A percentile compares a stretch with the other conserved stretches of the same genome.
Evolutionary conservation across 371 early-diverging fungal genomes (phyloP).

Genomic region (Nematocida sp.): DNA sequence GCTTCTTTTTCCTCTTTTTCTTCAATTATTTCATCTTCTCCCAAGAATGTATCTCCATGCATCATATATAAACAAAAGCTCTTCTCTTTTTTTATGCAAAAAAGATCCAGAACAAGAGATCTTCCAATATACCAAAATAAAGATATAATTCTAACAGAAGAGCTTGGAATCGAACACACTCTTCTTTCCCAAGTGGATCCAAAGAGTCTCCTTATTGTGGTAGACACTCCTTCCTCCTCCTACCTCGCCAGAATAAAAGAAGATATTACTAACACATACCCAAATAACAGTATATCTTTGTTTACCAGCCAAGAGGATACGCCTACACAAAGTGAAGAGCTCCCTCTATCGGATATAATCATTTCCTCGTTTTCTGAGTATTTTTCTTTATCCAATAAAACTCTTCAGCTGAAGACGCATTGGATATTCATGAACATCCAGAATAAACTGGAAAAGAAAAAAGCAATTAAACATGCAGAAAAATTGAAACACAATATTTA

Average conservation of each 20-base stretch:
- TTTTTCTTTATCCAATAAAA: no score
- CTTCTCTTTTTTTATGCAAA: constrained; percentile 30
- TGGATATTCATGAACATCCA: no score
- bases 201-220: constrained; percentile 2
- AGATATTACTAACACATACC: constrained; percentile 1
- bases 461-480: no score
- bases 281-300: background rate
- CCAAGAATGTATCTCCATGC: background rate
- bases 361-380: no score
- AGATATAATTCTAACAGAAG: constrained; percentile 37
- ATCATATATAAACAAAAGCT: constrained; percentile 40
- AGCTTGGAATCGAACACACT: background rate
- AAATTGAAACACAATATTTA: background rate
- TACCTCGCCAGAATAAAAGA: constrained; percentile 7
- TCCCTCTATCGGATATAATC: no score
- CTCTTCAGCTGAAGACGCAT: no score
- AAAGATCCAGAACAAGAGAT: constrained; percentile 14
- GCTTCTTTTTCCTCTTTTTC: constrained; percentile 15
- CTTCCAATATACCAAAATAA: constrained; percentile 10
- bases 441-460: no score
- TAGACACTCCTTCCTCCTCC: constrained; percentile 25
- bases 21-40: constrained; percentile 2
- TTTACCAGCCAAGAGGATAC: no score
- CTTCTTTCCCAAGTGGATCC: constrained; percentile 5
- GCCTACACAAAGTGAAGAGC: no score